These are phyloP conservation scores for Eutrema yunnanense DNA, from an alignment of 345 rosid genomes.

Conservation along the genomic window DNA sequence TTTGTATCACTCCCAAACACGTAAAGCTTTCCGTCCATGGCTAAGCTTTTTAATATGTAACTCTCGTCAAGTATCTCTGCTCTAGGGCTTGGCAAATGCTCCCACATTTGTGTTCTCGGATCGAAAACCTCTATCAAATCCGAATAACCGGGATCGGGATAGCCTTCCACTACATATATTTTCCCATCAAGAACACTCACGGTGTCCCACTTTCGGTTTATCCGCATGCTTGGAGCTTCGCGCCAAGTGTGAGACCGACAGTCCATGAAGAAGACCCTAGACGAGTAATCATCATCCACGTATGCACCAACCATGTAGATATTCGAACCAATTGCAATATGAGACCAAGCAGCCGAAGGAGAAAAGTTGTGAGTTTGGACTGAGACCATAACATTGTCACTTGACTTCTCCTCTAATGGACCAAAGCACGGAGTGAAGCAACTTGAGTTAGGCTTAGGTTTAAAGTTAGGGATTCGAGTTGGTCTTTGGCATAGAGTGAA, in stretches of 20 bases:
- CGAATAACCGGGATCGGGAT: no score
- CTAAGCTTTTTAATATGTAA: not conserved
- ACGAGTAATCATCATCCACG: not conserved
- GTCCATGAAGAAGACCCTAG: not conserved
- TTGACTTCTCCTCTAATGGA: not conserved
- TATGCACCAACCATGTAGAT: not conserved
- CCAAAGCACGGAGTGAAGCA: not conserved
- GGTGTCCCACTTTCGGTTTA: rapidly evolving
- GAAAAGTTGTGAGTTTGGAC: not conserved
- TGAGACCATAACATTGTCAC: not conserved
- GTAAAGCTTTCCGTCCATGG: not conserved
- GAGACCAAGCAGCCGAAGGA: not conserved
- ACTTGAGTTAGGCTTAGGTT: not conserved
- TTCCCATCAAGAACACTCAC: conserved; percentile 1
- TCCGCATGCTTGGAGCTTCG: not conserved
- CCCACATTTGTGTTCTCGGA: conserved; percentile 2
- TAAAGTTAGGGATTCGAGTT: no score
- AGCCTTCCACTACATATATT: not conserved
- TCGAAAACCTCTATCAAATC: not conserved
- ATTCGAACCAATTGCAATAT: not conserved
- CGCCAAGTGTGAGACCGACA: not conserved
- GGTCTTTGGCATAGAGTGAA: not conserved
- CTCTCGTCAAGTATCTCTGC: not conserved
- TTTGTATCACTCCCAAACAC: not conserved
- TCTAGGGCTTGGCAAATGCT: not conserved